Evolutionary conservation across 2,329 filamentous ascomycete species (phyloP).

Genomic region (Aspergillus ustus): DNA sequence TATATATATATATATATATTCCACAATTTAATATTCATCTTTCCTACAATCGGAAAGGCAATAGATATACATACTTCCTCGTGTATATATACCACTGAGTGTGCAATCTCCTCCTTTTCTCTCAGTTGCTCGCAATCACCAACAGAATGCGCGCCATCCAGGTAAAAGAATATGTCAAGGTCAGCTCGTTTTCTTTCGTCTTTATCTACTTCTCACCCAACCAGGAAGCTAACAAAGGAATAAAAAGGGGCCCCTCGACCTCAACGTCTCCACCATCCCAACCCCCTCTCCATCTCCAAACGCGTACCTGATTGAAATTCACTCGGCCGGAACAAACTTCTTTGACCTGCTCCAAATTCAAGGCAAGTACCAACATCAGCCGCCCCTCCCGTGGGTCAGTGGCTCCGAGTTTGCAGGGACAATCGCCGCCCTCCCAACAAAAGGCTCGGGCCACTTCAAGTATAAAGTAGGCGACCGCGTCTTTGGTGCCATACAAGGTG

Average conservation of each 20-base stretch:
- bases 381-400: slow-evolving; percentile 83
- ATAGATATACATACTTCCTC: too few relatives aligned
- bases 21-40: too few relatives aligned
- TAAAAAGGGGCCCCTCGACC: slow-evolving; percentile 73
- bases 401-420: slow-evolving; percentile 86
- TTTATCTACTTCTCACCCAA: neutral
- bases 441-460: slow-evolving; percentile 49
- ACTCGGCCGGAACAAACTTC: slow-evolving; percentile 90
- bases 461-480: slow-evolving; percentile 81
- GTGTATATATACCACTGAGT: too few relatives aligned
- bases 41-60: too few relatives aligned
- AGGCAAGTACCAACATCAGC: slow-evolving; percentile 94
- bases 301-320: slow-evolving; percentile 86
- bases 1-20: neutral
- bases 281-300: slow-evolving; percentile 72
- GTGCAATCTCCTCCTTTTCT: neutral
- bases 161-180: slow-evolving; percentile 75
- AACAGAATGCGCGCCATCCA: slow-evolving; percentile 76
- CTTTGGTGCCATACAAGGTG: slow-evolving; percentile 85
- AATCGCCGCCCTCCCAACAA: slow-evolving; percentile 68
- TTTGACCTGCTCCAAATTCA: slow-evolving; percentile 95
- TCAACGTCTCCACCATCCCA: slow-evolving; percentile 74
- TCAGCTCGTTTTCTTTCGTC: slow-evolving; percentile 38
- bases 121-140: neutral
- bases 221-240: neutral